Base-by-base conservation (phyloP, 495 filamentous ascomycete genomes). In the Recurvomyces mirabilis region DNA sequence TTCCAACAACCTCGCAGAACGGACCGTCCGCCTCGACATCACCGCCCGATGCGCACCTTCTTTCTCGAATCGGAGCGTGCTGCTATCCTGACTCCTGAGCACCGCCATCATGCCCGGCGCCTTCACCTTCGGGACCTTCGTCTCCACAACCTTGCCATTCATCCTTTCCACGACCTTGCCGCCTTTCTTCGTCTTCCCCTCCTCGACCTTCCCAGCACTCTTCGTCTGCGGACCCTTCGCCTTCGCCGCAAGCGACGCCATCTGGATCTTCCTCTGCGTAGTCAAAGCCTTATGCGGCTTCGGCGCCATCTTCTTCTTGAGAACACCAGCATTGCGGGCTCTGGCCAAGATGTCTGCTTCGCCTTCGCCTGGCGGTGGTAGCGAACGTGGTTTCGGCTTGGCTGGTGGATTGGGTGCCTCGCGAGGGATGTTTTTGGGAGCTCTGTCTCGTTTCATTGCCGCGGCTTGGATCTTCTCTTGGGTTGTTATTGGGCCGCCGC, bases 291-390 rank as follows among this genome's bases (percentile, higher is more conserved):
- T 45, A n/a, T 4, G 14, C 7, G 6, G 5, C 41, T 44, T 44
- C 3, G 5, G 7, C 25, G 5, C 5, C 15, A 28, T 41, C 12
- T 19, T 18, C n/a, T n/a, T n/a, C n/a, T n/a, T n/a, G n/a, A n/a
- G n/a, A n/a, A n/a, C n/a, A n/a, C n/a, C n/a, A n/a, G n/a, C n/a
- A n/a, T n/a, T n/a, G n/a, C n/a, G n/a, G n/a, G n/a, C n/a, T n/a
- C n/a, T n/a, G n/a, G n/a, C n/a, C n/a, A n/a, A n/a, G n/a, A n/a
- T n/a, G n/a, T n/a, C n/a, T n/a, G n/a, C n/a, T n/a, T n/a, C n/a
- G n/a, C n/a, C n/a, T n/a, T n/a, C n/a, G n/a, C n/a, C n/a, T 3
- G 41, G 41, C 4, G 41, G 41, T 15, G 41, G 30, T 1, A 44
- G 17, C 12, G 41, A 35, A 20, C 20, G 10, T 10, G 3, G 17